These are phyloP conservation scores for Rhododendron ferrugineum DNA, from an alignment of 148 eudicot species.

Conservation along the genomic window DNA sequence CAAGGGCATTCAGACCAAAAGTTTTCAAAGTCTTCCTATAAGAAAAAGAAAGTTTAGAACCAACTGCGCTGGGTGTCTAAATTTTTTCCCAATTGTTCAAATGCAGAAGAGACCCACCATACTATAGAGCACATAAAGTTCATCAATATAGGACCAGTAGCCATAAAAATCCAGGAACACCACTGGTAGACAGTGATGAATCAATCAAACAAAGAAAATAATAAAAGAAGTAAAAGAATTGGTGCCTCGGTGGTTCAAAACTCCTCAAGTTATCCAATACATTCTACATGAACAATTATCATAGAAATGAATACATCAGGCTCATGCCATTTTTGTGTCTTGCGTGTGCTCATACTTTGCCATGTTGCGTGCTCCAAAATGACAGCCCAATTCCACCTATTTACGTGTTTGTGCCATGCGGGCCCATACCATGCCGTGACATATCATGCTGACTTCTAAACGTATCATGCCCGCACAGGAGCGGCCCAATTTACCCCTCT, in stretches of 20 bases:
- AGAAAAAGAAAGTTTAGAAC: slow-evolving; percentile 14
- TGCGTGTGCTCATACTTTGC: background rate
- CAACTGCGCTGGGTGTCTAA: background rate
- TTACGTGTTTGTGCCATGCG: background rate
- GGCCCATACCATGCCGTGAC: background rate
- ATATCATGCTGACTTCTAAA: background rate
- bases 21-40: slow-evolving; percentile 89
- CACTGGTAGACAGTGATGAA: background rate
- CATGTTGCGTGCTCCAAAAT: background rate
- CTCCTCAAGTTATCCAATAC: background rate
- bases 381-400: background rate
- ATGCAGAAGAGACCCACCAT: background rate
- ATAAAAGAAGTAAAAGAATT: background rate
- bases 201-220: background rate
- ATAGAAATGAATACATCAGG: background rate
- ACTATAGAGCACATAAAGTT: background rate
- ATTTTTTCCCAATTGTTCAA: background rate
- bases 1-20: slow-evolving; percentile 97
- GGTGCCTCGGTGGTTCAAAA: background rate
- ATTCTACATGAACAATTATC: background rate
- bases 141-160: background rate
- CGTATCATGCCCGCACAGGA: background rate
- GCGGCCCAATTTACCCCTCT: background rate
- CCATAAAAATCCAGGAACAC: background rate
- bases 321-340: background rate